Base-by-base conservation (phyloP, 768 basidiomycete genomes). In the Pilatotrama ljubarskyi region DNA sequence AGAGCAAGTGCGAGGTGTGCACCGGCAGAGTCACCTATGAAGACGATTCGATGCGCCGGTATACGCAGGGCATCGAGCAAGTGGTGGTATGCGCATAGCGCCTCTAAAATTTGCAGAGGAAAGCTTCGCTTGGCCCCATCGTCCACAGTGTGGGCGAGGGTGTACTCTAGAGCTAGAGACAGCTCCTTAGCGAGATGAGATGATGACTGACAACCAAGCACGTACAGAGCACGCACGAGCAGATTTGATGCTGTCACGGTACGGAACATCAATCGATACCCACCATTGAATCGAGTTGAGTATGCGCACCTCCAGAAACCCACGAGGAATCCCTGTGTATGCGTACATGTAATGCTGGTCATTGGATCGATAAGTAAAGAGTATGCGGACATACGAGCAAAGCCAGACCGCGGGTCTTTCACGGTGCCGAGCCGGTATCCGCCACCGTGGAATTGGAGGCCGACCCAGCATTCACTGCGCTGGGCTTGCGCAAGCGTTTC, bases 1-100 rank as follows among this genome's bases (percentile, higher is more conserved):
- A 90, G 77, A 0, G 86, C 84, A 29, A 84, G 78, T 1, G 84
- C 83, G 18, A 92, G 82, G 69, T 93, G 88, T 4, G 79, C 91
- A 2, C 92, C 91, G 0, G 91, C 89, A 0, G 88, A 92, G 69
- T 93, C 90, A 4, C 91, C 91, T 20, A 78, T 77, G 22, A 92
- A 46, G 53, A 91, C 77, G 66, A 93, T 86, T 61, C 89, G 74
- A 9, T 75, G 69, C 0, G 88, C 81, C 1, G 77, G 61, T 66
- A 90, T 84, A 0, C 83, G 81, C 29, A 87, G 73, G 9, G 65
- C 72, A 42, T 81, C 75, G 35, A 88, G 76, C n/a, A 92, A 83
- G 69, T 92, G 86, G 47, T 80, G 74, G 70, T 92, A 94, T 14
- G 87, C 90, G 2, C 87, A 82, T 5, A 93, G 72, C 2, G 84